Conservation (phyloP, 2,329 filamentous ascomycete genomes). For the Trichoderma sp. region DNA sequence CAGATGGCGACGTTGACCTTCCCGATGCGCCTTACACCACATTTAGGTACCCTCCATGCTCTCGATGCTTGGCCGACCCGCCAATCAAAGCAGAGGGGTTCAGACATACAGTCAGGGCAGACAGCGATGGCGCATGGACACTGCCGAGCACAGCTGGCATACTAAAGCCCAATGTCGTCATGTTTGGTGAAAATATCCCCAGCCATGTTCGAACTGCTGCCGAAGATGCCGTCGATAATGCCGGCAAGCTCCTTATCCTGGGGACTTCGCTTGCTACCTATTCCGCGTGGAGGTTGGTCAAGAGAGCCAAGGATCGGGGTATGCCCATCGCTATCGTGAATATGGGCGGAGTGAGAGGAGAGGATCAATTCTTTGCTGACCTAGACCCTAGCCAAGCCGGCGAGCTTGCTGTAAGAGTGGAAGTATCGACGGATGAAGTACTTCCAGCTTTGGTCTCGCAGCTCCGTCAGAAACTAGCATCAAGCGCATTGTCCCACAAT, state of each 20-base stretch:
- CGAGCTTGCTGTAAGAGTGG: constrained; percentile 56
- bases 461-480: constrained; percentile 42
- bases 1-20: constrained; percentile 91
- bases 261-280: constrained; percentile 94
- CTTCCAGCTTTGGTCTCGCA: constrained; percentile 59
- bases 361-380: constrained; percentile 68
- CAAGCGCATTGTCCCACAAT: background rate
- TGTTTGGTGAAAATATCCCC: constrained; percentile 92
- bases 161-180: constrained; percentile 88
- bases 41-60: constrained; percentile 90
- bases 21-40: constrained; percentile 84
- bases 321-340: constrained; percentile 90
- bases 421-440: constrained; percentile 59
- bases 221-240: constrained; percentile 76
- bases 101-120: constrained; percentile 64
- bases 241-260: constrained; percentile 73
- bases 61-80: constrained; percentile 70
- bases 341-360: constrained; percentile 78
- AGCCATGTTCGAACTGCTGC: constrained; percentile 69
- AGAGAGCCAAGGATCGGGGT: constrained; percentile 75
- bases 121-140: constrained; percentile 78
- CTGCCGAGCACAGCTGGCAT: constrained; percentile 70
- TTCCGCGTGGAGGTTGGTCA: constrained; percentile 88
- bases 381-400: constrained; percentile 55
- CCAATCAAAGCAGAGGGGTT: constrained; percentile 58